Base-by-base conservation (phyloP, 2,329 filamentous ascomycete genomes). In the Penicillium sumatraense region DNA sequence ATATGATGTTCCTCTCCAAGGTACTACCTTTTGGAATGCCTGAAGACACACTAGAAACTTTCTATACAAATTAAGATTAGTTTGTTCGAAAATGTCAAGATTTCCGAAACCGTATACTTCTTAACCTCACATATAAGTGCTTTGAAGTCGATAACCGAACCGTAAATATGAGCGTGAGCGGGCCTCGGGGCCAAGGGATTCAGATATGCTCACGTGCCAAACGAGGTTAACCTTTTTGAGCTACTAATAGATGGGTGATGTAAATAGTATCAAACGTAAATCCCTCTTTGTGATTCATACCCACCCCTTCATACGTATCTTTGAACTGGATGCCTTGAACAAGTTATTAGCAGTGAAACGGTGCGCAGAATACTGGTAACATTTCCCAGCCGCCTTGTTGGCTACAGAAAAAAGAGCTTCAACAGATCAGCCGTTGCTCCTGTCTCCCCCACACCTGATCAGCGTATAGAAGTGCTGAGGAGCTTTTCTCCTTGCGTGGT, bases 401-500 rank as follows among this genome's bases (percentile, higher is more conserved):
- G 45, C 9, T 40, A 24, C 44, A 48, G n/a, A 20, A 46, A 21
- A 36, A 49, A 16, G 33, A 46, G 23, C 42, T 18, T 36, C 29
- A 54, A 24, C 41, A 33, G 36, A 48, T 27, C 27, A 36, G 16
- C 33, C 18, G 33, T 27, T 42, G 33, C 26, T 49, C 41, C 29
- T 42, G 13, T 40, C 21, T 27, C 21, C 29, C 48, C n/a, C n/a
- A 40, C 40, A 51, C 27, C 24, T 40, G 45, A 38, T 18, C 18
- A 16, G 9, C 42, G 29, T 48, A 52, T 48, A 40, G 41, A 49
- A 36, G 10, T n/a, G 18, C 8, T 38, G 44, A 21, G 48, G 44
- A 40, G 16, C 51, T 21, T 11, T 18, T 49, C 56, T 59, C 60
- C 58, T 62, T 62, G 51, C 60, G 33, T 54, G 40, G 42, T 14